A percentile compares a stretch with the other conserved stretches of the same genome.
These are phyloP conservation scores for Suillus tomentosus DNA, from an alignment of 768 basidiomycete species.

Conservation along the genomic window DNA sequence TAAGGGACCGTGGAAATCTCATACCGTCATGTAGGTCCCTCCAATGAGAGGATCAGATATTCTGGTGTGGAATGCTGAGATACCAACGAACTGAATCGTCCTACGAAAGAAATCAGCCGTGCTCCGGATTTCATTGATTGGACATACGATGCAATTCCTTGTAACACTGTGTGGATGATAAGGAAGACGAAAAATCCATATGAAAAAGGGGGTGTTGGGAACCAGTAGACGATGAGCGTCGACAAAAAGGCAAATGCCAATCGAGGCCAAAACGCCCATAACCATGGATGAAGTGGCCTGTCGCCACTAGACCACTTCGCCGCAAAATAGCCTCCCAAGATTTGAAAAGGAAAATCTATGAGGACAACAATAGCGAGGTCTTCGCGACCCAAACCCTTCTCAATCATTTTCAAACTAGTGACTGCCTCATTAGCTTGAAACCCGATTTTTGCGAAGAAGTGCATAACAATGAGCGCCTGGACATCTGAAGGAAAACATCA, in stretches of 20 bases:
- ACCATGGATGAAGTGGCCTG: slow-evolving; percentile 82
- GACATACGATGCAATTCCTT: slow-evolving; percentile 82
- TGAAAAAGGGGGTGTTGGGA: slow-evolving; percentile 77
- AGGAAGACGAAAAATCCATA: slow-evolving; percentile 79
- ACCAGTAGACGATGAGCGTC: slow-evolving; percentile 78
- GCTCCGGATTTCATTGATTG: not conserved
- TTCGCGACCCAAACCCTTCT: slow-evolving; percentile 94
- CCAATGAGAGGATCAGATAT: slow-evolving; percentile 97
- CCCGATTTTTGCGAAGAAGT: slow-evolving; percentile 91
- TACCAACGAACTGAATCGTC: slow-evolving; percentile 98
- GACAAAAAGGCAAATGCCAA: slow-evolving; percentile 71
- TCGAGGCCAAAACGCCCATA: slow-evolving; percentile 89
- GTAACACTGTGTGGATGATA: slow-evolving; percentile 77
- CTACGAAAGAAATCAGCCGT: slow-evolving; percentile 41
- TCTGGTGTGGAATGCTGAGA: slow-evolving; percentile 97
- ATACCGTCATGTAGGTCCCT: slow-evolving; percentile 98
- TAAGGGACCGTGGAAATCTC: slow-evolving; percentile 26
- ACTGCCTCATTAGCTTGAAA: slow-evolving; percentile 94
- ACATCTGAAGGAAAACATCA: slow-evolving; percentile 60
- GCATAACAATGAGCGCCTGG: slow-evolving; percentile 82
- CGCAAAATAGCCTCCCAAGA: slow-evolving; percentile 91
- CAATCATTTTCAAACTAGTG: slow-evolving; percentile 90
- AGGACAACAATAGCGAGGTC: slow-evolving; percentile 95
- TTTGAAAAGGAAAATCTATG: slow-evolving; percentile 98
- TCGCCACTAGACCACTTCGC: slow-evolving; percentile 89